These are phyloP conservation scores for Beauveria medogensis DNA, from an alignment of 2,329 filamentous ascomycete species.

Conservation along the genomic window DNA sequence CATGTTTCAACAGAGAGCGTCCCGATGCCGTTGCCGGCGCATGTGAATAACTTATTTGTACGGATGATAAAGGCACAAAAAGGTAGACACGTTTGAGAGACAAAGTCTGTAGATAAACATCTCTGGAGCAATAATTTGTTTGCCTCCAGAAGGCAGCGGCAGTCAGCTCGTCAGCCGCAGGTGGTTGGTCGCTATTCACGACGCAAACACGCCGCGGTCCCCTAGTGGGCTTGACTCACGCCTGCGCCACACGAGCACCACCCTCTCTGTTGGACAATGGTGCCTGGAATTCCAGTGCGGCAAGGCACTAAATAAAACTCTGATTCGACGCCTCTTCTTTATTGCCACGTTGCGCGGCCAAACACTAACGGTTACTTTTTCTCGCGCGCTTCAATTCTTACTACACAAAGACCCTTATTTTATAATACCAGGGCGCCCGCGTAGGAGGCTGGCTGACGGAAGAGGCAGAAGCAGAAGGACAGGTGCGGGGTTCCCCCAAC, in stretches of 20 bases:
- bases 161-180: neutral
- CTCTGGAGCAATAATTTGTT: no score
- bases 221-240: neutral
- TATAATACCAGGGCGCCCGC: neutral
- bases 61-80: neutral
- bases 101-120: no score
- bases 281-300: neutral
- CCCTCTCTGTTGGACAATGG: neutral
- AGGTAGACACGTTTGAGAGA: no score
- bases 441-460: neutral
- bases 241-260: neutral
- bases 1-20: neutral
- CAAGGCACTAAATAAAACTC: neutral
- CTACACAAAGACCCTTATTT: no score
- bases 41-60: no score
- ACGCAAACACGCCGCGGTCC: neutral
- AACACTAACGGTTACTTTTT: neutral
- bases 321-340: neutral
- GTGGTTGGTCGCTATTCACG: neutral
- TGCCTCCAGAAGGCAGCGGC: neutral
- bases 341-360: neutral
- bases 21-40: no score
- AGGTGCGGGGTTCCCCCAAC: constrained; percentile 2
- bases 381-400: neutral
- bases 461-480: neutral